Base-by-base conservation (phyloP, 2,329 filamentous ascomycete species). In the Escovopsis sp. region DNA sequence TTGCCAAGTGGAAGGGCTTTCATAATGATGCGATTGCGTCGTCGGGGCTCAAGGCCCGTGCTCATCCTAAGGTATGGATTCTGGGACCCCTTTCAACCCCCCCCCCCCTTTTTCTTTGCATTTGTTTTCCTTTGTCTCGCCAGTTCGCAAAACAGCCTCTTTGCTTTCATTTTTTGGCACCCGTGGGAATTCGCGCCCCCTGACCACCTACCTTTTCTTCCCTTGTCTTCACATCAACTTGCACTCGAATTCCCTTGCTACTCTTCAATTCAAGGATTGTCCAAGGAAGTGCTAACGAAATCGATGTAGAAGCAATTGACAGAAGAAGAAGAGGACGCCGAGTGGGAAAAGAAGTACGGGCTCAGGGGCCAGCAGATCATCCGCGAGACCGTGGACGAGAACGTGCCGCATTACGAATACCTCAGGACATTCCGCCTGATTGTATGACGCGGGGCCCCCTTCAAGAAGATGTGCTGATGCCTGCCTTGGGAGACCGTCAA, bases 1-100 rank as follows among this genome's bases (percentile, higher is more conserved):
- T 96, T 60, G 85, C 87, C 61, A 96, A 98, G 64, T 96, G 90
- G 90, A 81, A 77, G 46, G 90, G 90, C 10, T 96, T 93, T 62
- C 90, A 96, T 56, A 82, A 96, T 46, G 90, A 96, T 63, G 90
- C 86, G 12, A 83, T 96, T 47, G 67, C 81, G 45, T 93, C 83
- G 52, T 79, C 69, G 27, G 76, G 76, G 41, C 62, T 98, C 49
- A 79, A 78, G 53, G 73, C 82, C 2, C 68, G 83, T 50, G 65
- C 66, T 31, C 68, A 77, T 44, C 70, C 74, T 18, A 66, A 72
- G 54, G 72, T 76, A 57, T 56, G 68, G 11, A 12, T 33, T 6
- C 19, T 21, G 2, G n/a, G n/a, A n/a, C n/a, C n/a, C n/a, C n/a
- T n/a, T n/a, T n/a, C n/a, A n/a, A n/a, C n/a, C n/a, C n/a, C n/a